Base-by-base conservation (phyloP, 371 early-diverging fungal genomes). In the Nosema granulosis region DNA sequence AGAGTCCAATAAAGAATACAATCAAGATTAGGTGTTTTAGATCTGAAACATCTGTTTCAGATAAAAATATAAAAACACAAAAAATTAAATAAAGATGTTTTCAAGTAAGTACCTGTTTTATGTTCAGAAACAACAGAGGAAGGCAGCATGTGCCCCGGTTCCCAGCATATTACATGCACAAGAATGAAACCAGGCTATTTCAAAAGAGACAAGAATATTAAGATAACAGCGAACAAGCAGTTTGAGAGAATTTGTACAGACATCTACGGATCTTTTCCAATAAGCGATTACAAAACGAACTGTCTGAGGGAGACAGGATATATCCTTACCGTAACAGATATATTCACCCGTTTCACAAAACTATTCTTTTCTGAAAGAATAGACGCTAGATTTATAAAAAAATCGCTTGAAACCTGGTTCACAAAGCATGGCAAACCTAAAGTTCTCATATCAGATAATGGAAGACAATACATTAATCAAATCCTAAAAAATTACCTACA, bases 381-480 rank as follows among this genome's bases (percentile, higher is more conserved):
- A 9, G 43, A 9, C 16, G 16, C 16, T 6, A 16, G 43, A 43
- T 43, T 43, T 43, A 16, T 16, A 43, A 43, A 43, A 43, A 43
- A n/a, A n/a, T n/a, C n/a, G n/a, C 16, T 6, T 43, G 16, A 43
- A 43, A 43, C 16, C 6, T 63, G 63, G 63, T 13, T 63, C 20
- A 63, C 1, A 20, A 37, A 34, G 38, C 22, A 6, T 3, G 52
- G 20, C 1, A 49, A 1, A 34, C 43, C 34, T n/a, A 35, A 54
- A 37, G 18, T 54, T 1, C 18, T 75, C 2, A 57, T 68, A n/a
- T 38, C 68, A 9, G 68, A 75, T 68, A 75, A 67, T 34, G 76
- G 68, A 1, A 67, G 37, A 59, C 67, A 75, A 58, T 75, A 35
- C 50, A 16, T 24, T 22, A 43, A 16, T 16, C 6, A 43, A 9